Percentiles rank a stretch among this genome's conserved stretches.
These are phyloP conservation scores for Parietichytrium sp. DNA, from an alignment of 108 stramenopile genomes.

Conservation along the genomic window DNA sequence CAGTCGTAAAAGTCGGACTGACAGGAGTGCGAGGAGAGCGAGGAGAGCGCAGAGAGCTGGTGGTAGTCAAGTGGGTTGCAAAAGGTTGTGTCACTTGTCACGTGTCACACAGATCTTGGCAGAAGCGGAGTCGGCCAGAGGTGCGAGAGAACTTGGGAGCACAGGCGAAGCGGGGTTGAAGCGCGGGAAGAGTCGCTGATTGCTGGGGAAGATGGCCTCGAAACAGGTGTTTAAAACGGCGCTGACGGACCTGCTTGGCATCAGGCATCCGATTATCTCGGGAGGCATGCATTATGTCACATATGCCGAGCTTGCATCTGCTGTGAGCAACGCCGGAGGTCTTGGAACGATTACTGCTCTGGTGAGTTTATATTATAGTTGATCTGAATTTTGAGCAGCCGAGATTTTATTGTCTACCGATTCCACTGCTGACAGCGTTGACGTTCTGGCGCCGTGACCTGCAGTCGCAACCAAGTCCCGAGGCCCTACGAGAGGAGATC, in stretches of 20 bases:
- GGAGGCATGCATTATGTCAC: constrained; percentile 56
- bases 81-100: no score
- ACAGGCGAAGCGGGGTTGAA: neutral
- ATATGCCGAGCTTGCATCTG: constrained; percentile 51
- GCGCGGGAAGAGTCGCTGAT: neutral
- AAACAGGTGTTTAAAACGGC: constrained; percentile 43
- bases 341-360: constrained; percentile 52
- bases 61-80: no score
- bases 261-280: constrained; percentile 55
- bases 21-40: no score
- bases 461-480: neutral
- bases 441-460: no score
- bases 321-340: constrained; percentile 64
- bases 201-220: neutral
- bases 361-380: constrained; percentile 33
- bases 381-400: neutral
- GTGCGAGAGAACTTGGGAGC: no score
- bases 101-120: no score
- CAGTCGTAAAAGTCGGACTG: no score
- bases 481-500: constrained; percentile 43
- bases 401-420: neutral
- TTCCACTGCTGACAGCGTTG: no score
- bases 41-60: no score
- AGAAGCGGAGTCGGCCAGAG: no score
- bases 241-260: constrained; percentile 48